phyloP scores from a whole-genome alignment of 257 asterid genomes.

The Echites panduratus region DNA sequence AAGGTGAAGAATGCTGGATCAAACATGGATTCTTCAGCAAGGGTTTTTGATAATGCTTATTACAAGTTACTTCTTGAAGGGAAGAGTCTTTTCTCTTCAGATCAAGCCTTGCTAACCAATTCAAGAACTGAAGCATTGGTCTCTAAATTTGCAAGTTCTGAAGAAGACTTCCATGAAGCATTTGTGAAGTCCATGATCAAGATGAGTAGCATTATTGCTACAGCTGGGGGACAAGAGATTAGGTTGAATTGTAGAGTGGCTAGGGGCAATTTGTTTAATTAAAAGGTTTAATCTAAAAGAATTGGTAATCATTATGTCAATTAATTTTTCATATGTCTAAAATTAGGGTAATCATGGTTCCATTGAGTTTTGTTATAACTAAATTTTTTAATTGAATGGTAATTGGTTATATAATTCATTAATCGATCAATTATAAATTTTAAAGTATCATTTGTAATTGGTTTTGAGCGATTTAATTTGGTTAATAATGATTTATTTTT shows the following conservation, averaged over 20 bases:
- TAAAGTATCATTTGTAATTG: no score
- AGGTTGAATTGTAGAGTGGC: slow-evolving; percentile 49
- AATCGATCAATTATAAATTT: no score
- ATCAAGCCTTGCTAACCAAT: slow-evolving; percentile 50
- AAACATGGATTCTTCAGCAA: slow-evolving; percentile 54
- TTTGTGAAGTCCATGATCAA: slow-evolving; percentile 73
- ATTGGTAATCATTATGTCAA: no score
- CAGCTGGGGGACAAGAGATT: slow-evolving; percentile 50
- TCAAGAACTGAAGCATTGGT: slow-evolving; percentile 51
- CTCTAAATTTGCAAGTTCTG: slow-evolving; percentile 47
- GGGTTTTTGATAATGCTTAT: slow-evolving; percentile 60
- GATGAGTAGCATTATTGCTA: slow-evolving; percentile 53
- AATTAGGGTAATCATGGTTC: no score
- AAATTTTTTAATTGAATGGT: no score
- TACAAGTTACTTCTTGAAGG: slow-evolving; percentile 66
- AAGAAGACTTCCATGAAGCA: slow-evolving; percentile 43
- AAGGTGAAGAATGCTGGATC: slow-evolving; percentile 59
- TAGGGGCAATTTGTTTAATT: slow-evolving; percentile 7
- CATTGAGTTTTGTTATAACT: no score
- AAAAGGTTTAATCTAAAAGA: no score
- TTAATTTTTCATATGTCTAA: no score
- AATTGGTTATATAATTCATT: no score
- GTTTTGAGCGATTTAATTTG: no score
- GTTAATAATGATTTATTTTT: no score
- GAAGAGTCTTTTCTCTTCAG: slow-evolving; percentile 62